Conservation (phyloP, 148 eudicot genomes). For the Polygonum aviculare region DNA sequence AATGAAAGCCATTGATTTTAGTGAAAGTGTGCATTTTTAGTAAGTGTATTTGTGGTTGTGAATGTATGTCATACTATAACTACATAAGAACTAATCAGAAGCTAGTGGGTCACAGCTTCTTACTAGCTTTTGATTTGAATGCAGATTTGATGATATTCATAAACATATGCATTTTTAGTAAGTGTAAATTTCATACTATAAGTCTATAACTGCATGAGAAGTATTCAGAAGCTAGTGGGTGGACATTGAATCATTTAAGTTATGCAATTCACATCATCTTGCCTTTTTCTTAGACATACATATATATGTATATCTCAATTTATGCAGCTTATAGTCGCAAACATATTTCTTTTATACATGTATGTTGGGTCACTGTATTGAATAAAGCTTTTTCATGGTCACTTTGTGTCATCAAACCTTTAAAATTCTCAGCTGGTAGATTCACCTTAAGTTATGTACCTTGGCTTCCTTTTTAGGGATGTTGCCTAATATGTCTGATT, state of each 20-base stretch:
- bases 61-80: not conserved
- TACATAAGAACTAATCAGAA: not conserved
- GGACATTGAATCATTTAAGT: not conserved
- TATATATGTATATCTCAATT: not conserved
- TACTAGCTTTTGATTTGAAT: not conserved
- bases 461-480: not conserved
- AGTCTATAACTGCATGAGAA: not conserved
- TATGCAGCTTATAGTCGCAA: not conserved
- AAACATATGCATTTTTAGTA: not conserved
- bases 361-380: not conserved
- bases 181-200: not conserved
- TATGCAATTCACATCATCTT: not conserved
- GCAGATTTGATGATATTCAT: not conserved
- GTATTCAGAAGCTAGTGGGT: not conserved
- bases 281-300: not conserved
- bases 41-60: not conserved
- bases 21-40: not conserved
- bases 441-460: not conserved
- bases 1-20: not conserved
- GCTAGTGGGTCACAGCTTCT: not conserved
- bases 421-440: not conserved
- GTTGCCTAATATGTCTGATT: slow-evolving; percentile 1
- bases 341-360: not conserved
- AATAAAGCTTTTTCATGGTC: too few relatives aligned
- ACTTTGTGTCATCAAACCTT: not conserved